phyloP scores from a whole-genome alignment of 768 basidiomycete species.

The Naganishia vaughanmartiniae region DNA sequence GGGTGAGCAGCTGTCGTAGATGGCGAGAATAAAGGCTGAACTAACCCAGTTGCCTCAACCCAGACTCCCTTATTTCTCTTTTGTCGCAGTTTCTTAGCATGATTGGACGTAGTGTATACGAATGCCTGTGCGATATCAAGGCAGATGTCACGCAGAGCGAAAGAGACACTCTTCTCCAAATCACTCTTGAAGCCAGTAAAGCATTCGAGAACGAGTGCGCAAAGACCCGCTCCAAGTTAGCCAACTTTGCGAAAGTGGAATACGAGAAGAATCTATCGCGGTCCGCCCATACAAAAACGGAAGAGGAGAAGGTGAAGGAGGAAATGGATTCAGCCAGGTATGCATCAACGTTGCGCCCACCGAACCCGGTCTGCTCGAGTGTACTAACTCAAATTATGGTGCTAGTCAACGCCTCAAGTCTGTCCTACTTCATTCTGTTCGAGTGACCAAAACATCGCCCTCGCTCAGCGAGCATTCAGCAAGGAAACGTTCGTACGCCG shows the following conservation, averaged over 20 bases:
- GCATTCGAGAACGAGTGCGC: neutral
- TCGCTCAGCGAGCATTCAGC: neutral
- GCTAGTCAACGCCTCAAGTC: constrained; percentile 10
- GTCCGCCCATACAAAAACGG: neutral
- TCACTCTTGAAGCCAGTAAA: neutral
- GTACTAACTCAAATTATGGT: neutral
- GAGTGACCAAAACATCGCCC: neutral
- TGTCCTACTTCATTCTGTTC: neutral
- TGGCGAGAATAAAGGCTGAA: neutral
- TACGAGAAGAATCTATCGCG: neutral
- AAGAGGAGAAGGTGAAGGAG: neutral
- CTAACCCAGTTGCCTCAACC: neutral
- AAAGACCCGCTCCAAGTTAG: neutral
- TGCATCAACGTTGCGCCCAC: neutral
- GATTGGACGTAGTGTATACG: constrained; percentile 11
- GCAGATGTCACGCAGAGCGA: constrained; percentile 7
- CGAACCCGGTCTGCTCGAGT: no score
- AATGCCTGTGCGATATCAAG: constrained; percentile 3
- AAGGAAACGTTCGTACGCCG: constrained; percentile 14
- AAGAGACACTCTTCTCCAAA: neutral
- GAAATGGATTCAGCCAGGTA: constrained; percentile 6
- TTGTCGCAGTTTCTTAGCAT: constrained; percentile 17
- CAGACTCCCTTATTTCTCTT: constrained; percentile 5
- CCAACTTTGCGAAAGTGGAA: constrained; percentile 5
- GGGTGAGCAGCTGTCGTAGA: neutral